Percentiles rank a stretch among this genome's conserved stretches.
Conservation (phyloP, 179 eudicot species). For the Monotropa hypopitys region DNA sequence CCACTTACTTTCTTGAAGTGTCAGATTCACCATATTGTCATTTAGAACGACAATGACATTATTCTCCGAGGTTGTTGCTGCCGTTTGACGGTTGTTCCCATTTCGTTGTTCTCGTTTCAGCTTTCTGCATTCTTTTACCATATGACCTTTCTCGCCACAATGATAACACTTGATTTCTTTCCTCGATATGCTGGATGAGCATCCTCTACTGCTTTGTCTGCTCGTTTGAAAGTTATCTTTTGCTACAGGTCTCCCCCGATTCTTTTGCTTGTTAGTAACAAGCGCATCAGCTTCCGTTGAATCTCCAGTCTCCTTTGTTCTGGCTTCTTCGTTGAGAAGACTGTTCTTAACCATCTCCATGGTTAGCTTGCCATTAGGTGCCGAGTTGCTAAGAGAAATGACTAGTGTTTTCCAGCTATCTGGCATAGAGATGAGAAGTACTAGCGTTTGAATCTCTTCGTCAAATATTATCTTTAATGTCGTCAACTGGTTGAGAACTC, state of each 20-base stretch:
- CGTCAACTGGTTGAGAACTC: not conserved
- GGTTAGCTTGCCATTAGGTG: not conserved
- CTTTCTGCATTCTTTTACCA: not conserved
- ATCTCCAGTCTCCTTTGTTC: not conserved
- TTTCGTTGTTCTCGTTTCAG: not conserved
- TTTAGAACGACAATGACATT: not conserved
- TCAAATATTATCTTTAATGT: not conserved
- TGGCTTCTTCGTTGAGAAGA: not conserved
- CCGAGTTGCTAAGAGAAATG: not conserved
- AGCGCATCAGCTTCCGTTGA: not conserved
- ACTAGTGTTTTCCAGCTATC: slow-evolving; percentile 2
- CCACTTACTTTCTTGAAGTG: not conserved
- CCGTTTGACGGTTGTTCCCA: not conserved
- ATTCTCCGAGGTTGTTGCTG: not conserved
- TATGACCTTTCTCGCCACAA: not conserved
- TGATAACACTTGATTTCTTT: not conserved
- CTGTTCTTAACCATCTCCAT: not conserved
- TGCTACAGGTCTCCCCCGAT: not conserved
- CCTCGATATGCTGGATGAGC: not conserved
- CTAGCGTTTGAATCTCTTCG: not conserved
- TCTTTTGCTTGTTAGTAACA: not conserved
- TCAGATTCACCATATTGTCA: not conserved
- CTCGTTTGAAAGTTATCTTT: not conserved
- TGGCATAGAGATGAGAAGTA: not conserved
- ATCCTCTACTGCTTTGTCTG: not conserved